phyloP scores from a whole-genome alignment of 192 early-diverging fungal species.

The Thamnidium elegans region DNA sequence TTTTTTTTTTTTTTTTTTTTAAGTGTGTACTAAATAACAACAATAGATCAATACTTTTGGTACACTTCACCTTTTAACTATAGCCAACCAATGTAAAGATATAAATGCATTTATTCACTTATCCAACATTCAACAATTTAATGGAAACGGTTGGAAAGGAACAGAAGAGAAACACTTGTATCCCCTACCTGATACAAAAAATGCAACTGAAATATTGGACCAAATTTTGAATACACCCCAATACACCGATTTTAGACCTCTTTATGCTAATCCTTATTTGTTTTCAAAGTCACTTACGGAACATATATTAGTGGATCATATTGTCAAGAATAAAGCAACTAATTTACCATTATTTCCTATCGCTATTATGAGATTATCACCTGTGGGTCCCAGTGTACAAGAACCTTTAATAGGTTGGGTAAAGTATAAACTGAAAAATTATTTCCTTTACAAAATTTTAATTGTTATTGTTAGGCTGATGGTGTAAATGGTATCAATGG shows the following conservation, averaged over 20 bases:
- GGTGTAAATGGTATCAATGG: constrained; percentile 35
- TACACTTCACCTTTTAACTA: constrained; percentile 21
- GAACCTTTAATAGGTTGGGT: constrained; percentile 41
- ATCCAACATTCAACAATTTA: constrained; percentile 22
- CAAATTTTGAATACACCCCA: not conserved
- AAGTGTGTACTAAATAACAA: not conserved
- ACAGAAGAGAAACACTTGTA: constrained; percentile 1
- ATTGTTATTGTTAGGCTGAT: constrained; percentile 24
- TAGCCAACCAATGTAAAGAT: constrained; percentile 31
- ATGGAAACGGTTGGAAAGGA: not conserved
- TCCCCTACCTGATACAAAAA: constrained; percentile 15
- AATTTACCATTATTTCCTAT: constrained; percentile 25
- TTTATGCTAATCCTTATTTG: constrained; percentile 42
- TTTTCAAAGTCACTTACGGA: constrained; percentile 51
- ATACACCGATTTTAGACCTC: not conserved
- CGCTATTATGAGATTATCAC: constrained; percentile 25
- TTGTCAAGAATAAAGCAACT: constrained; percentile 25
- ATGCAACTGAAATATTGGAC: constrained; percentile 22
- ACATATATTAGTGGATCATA: constrained; percentile 36
- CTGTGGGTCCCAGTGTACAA: constrained; percentile 27
- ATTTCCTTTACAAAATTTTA: not conserved
- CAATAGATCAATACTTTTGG: constrained; percentile 32
- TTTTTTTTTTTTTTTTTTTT: too few species aligned
- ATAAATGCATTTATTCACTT: constrained; percentile 32
- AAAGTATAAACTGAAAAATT: not conserved